Evolutionary conservation across 345 rosid species (phyloP).

Genomic region (Crucihimalaya himalaica): DNA sequence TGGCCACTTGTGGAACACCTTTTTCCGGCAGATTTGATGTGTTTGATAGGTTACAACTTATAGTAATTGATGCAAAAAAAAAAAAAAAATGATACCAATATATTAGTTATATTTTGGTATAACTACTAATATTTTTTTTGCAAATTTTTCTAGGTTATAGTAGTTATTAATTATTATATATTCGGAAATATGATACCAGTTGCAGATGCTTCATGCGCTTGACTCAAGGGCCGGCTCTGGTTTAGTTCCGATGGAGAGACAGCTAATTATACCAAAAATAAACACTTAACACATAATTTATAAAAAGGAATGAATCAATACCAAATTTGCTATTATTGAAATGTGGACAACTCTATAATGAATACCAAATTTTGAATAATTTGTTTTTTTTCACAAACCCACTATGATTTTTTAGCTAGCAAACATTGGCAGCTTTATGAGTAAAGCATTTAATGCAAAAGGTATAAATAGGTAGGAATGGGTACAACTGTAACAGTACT

Average conservation of each 20-base stretch:
- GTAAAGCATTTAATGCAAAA: slow-evolving; percentile 29
- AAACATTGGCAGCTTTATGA: slow-evolving; percentile 26
- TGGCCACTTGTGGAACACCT: slow-evolving; percentile 12
- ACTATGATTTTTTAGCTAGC: slow-evolving; percentile 9
- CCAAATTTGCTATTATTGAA: not conserved
- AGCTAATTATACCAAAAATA: slow-evolving; percentile 23
- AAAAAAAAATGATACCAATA: too few species aligned
- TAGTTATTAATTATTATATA: too few species aligned
- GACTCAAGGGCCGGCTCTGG: too few species aligned
- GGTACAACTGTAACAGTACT: slow-evolving; percentile 38
- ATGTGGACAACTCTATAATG: not conserved
- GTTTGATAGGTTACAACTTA: not conserved
- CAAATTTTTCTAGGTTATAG: too few species aligned
- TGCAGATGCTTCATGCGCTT: too few species aligned
- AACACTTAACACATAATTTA: slow-evolving; percentile 7
- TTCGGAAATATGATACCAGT: too few species aligned
- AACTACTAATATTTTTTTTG: too few species aligned
- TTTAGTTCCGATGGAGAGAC: slow-evolving; percentile 15
- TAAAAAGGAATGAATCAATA: slow-evolving; percentile 19
- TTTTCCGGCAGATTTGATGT: slow-evolving; percentile 12
- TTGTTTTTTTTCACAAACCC: not conserved
- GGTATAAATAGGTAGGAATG: slow-evolving; percentile 27
- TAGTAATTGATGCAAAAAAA: too few species aligned
- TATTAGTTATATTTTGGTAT: too few species aligned
- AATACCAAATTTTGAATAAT: not conserved